Conservation (phyloP, 1,284 basidiomycete species). For the Ganoderma sp. region DNA sequence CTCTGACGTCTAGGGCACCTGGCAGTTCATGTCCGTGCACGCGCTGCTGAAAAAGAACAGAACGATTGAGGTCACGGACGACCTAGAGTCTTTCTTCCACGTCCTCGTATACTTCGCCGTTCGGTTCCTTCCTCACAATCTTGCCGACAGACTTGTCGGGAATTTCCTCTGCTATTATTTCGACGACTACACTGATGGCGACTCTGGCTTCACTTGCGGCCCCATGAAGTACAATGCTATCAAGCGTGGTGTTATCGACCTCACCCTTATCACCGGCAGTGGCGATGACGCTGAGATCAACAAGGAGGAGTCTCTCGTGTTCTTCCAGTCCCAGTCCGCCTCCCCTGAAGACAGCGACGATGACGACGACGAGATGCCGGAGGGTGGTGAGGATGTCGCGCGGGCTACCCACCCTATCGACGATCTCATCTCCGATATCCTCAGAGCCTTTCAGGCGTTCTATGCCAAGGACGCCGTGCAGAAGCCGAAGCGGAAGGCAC, state of each 20-base stretch:
- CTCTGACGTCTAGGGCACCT: constrained; percentile 15
- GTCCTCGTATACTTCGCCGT: constrained; percentile 20
- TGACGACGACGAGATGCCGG: neutral
- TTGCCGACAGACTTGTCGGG: neutral
- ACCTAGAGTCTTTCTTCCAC: constrained; percentile 28
- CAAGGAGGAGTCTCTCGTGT: neutral
- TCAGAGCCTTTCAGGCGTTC: neutral
- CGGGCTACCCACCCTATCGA: neutral
- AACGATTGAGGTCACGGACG: constrained; percentile 14
- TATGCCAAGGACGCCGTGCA: neutral
- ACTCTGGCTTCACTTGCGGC: neutral
- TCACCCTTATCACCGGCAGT: neutral
- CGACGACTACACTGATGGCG: constrained; percentile 10
- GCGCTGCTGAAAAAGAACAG: neutral
- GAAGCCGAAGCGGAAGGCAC: neutral
- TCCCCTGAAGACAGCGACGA: neutral
- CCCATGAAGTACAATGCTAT: neutral
- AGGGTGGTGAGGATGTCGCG: too few species aligned
- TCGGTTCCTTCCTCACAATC: constrained; percentile 17
- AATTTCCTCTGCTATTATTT: constrained; percentile 18
- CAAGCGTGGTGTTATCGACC: neutral
- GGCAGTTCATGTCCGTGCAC: constrained; percentile 23
- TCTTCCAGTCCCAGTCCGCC: neutral
- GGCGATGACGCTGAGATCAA: neutral
- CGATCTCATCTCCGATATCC: neutral